Conservation (phyloP, 441 rosid species). For the Pelargonium cotyledonis region DNA sequence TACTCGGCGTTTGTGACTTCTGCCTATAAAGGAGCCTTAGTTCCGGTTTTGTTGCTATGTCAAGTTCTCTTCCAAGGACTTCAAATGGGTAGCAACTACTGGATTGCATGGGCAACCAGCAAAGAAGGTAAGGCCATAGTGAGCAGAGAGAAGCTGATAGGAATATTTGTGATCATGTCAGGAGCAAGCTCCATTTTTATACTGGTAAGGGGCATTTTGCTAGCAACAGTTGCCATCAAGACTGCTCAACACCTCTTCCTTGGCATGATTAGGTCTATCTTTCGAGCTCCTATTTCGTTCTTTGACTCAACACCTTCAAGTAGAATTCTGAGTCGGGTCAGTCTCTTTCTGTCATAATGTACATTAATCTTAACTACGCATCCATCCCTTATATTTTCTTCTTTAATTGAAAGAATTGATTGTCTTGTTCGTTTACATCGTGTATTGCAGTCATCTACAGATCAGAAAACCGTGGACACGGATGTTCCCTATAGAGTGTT, state of each 20-base stretch:
- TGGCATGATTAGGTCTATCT: slow-evolving; percentile 44
- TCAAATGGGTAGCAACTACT: slow-evolving; percentile 83
- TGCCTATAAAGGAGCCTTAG: slow-evolving; percentile 64
- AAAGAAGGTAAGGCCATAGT: slow-evolving; percentile 26
- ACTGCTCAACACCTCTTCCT: slow-evolving; percentile 48
- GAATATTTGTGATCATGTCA: slow-evolving; percentile 40
- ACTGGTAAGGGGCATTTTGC: slow-evolving; percentile 49
- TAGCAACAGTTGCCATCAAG: slow-evolving; percentile 45
- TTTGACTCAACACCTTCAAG: slow-evolving; percentile 62
- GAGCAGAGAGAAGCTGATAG: slow-evolving; percentile 30
- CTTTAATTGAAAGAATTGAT: too few species aligned
- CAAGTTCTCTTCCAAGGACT: slow-evolving; percentile 76
- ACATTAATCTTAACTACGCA: neutral
- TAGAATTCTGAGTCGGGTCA: slow-evolving; percentile 50
- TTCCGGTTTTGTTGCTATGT: slow-evolving; percentile 71
- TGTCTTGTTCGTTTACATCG: too few species aligned
- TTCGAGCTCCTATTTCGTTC: slow-evolving; percentile 55
- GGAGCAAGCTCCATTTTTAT: slow-evolving; percentile 57
- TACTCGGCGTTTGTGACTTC: slow-evolving; percentile 72
- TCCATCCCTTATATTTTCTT: neutral
- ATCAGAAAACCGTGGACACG: slow-evolving; percentile 59
- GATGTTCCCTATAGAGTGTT: slow-evolving; percentile 63
- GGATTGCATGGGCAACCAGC: slow-evolving; percentile 97
- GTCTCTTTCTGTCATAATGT: slow-evolving; percentile 12
- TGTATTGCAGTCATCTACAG: slow-evolving; percentile 47